Conservation (phyloP, 2,329 filamentous ascomycete species). For the Alternaria arbusti region DNA sequence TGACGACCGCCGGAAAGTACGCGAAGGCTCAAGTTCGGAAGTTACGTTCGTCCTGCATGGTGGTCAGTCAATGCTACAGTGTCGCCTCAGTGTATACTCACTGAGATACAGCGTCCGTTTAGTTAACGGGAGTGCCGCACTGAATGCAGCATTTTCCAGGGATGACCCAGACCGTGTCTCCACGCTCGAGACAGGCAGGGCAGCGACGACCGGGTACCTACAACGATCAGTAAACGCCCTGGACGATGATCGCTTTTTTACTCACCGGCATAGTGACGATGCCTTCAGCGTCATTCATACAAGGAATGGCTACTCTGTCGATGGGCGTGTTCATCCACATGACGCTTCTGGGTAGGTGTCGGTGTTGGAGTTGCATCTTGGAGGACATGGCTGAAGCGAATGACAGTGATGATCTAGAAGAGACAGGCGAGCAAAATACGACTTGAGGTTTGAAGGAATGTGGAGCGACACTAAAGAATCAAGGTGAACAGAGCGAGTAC, state of each 20-base stretch:
- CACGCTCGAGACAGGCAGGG: slow-evolving; percentile 48
- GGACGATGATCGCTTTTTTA: not conserved
- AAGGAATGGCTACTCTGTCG: slow-evolving; percentile 33
- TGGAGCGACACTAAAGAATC: not conserved
- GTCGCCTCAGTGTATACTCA: not conserved
- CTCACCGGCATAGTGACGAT: slow-evolving; percentile 45
- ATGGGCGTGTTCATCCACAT: slow-evolving; percentile 39
- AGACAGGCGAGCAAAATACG: not conserved
- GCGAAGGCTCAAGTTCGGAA: slow-evolving; percentile 11
- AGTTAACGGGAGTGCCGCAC: slow-evolving; percentile 51
- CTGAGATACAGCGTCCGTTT: slow-evolving; percentile 10
- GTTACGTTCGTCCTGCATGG: not conserved
- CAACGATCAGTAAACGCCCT: not conserved
- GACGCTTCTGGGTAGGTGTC: not conserved
- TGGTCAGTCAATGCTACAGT: slow-evolving; percentile 3
- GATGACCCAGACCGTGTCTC: slow-evolving; percentile 51
- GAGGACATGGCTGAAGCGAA: not conserved
- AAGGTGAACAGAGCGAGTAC: not conserved
- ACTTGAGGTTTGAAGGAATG: not conserved
- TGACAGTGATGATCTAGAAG: not conserved
- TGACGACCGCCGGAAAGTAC: slow-evolving; percentile 11
- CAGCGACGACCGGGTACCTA: slow-evolving; percentile 51
- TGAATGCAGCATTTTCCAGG: slow-evolving; percentile 49
- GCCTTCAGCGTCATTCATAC: slow-evolving; percentile 38
- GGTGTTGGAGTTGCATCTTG: not conserved